phyloP scores from a whole-genome alignment of 371 early-diverging fungal species.

The Actinomortierella wolfii region DNA sequence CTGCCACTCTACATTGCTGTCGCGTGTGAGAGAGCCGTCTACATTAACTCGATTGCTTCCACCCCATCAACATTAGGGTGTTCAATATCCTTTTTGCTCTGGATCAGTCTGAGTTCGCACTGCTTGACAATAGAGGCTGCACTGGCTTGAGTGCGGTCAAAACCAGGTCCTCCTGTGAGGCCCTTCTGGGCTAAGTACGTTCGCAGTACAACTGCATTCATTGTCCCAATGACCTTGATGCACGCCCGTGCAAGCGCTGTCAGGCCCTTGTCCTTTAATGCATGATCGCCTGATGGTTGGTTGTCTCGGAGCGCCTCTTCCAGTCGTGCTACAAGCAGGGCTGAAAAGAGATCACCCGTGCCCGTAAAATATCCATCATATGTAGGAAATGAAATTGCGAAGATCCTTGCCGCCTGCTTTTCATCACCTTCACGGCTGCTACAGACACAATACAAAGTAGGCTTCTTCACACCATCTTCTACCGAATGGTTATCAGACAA shows the following conservation, averaged over 20 bases:
- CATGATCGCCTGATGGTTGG: too few relatives aligned
- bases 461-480: not conserved
- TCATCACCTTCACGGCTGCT: constrained; percentile 35
- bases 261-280: not conserved
- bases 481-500: constrained; percentile 35
- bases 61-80: constrained; percentile 44
- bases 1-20: too few relatives aligned
- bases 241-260: constrained; percentile 50
- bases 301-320: constrained; percentile 18
- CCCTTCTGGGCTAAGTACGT: constrained; percentile 58
- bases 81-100: constrained; percentile 68
- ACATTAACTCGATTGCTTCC: constrained; percentile 14
- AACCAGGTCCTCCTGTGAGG: constrained; percentile 19
- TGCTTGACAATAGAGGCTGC: constrained; percentile 51
- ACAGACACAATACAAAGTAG: constrained; percentile 42
- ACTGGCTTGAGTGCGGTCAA: constrained; percentile 36
- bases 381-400: constrained; percentile 76
- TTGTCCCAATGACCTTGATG: constrained; percentile 67
- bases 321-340: constrained; percentile 71
- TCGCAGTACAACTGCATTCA: constrained; percentile 71
- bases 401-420: constrained; percentile 5
- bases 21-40: too few relatives aligned
- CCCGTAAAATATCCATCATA: constrained; percentile 85
- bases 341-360: constrained; percentile 90
- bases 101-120: constrained; percentile 69